phyloP scores from a whole-genome alignment of 176 grass and related monocot species.

The Cocos nucifera region DNA sequence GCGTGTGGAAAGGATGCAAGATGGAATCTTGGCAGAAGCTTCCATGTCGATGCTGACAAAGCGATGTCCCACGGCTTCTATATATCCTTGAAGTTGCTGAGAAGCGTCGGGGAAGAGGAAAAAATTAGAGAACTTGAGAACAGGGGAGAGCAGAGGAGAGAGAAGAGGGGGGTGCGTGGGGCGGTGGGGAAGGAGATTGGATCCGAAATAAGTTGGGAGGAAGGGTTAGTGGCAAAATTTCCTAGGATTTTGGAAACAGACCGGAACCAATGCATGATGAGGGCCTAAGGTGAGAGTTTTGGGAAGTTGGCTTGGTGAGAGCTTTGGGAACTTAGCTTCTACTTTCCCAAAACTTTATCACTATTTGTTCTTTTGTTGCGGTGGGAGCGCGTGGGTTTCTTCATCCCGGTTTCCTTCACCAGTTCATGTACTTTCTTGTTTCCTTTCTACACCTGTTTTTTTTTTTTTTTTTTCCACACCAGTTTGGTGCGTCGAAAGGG shows the following conservation, averaged over 20 bases:
- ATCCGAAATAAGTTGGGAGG: neutral
- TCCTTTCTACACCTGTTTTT: too few relatives aligned
- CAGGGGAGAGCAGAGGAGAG: neutral
- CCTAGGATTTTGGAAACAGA: neutral
- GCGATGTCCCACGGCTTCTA: neutral
- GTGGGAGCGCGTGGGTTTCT: too few relatives aligned
- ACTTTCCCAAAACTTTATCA: too few relatives aligned
- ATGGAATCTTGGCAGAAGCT: neutral
- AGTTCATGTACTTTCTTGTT: too few relatives aligned
- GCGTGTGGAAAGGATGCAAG: conserved; percentile 5
- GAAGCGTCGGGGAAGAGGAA: neutral
- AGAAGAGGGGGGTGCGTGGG: neutral
- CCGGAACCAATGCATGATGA: neutral
- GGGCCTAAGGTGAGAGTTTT: too few relatives aligned
- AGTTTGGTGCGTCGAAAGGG: too few relatives aligned
- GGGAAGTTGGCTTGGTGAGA: too few relatives aligned
- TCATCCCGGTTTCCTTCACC: too few relatives aligned
- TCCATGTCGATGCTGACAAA: neutral
- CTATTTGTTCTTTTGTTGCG: too few relatives aligned
- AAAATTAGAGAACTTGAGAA: neutral
- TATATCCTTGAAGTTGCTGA: neutral
- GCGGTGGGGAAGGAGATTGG: neutral
- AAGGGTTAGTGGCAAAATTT: conserved; percentile 1
- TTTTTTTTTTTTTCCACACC: too few relatives aligned
- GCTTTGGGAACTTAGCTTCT: too few relatives aligned